Conservation (phyloP, 2,329 filamentous ascomycete genomes). For the Claviceps africana region DNA sequence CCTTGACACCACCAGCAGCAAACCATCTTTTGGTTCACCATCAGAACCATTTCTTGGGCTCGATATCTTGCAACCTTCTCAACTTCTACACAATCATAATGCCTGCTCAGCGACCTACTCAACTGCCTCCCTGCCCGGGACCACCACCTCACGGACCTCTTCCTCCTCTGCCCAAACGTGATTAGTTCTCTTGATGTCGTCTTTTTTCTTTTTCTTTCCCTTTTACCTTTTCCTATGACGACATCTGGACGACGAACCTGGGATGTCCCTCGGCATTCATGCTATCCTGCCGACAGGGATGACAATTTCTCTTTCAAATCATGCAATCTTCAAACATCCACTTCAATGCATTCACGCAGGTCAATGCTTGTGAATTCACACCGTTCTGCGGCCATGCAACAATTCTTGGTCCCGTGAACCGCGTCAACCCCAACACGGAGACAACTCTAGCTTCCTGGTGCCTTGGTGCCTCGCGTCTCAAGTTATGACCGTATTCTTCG, state of each 20-base stretch:
- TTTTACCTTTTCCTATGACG: background rate
- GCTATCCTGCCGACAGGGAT: background rate
- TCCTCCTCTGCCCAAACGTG: conserved; percentile 49
- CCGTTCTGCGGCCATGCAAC: background rate
- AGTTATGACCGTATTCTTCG: conserved; percentile 5
- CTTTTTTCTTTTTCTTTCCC: background rate
- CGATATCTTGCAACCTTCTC: background rate
- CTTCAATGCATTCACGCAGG: background rate
- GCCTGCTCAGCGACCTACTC: conserved; percentile 48
- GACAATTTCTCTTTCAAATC: background rate
- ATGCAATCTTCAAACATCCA: background rate
- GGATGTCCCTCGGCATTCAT: background rate
- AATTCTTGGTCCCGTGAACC: background rate
- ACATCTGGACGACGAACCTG: background rate
- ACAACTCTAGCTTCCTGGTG: background rate
- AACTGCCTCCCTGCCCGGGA: conserved; percentile 53
- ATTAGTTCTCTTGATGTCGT: conserved; percentile 20
- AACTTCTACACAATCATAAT: conserved; percentile 23
- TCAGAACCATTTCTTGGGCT: background rate
- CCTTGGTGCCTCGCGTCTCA: conserved; percentile 1
- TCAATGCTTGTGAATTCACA: background rate
- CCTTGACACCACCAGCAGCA: background rate
- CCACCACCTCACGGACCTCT: conserved; percentile 51
- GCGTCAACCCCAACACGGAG: too few relatives aligned
- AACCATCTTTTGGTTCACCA: background rate